Conservation (phyloP, 208 protist genomes). For the Trypanosoma cruzi region DNA sequence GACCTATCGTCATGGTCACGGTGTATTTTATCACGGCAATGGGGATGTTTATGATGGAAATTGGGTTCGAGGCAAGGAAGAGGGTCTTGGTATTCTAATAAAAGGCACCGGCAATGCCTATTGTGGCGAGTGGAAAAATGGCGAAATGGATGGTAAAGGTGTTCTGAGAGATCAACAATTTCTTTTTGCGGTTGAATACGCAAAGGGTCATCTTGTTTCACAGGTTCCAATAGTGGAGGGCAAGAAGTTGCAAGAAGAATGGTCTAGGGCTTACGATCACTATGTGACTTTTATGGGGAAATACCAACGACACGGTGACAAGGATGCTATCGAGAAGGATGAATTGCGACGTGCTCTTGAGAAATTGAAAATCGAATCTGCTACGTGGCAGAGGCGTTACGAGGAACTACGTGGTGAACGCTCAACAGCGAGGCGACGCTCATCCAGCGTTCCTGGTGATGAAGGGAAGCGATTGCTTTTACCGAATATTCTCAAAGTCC, state of each 20-base stretch:
- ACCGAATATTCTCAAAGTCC: not conserved
- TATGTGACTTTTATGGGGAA: conserved; percentile 23
- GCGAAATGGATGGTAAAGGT: conserved; percentile 69
- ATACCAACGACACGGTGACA: conserved; percentile 2
- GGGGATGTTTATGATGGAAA: conserved; percentile 67
- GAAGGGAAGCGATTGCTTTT: not conserved
- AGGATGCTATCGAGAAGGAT: not conserved
- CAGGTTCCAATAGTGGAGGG: conserved; percentile 31
- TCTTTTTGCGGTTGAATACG: conserved; percentile 53
- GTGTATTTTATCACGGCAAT: conserved; percentile 45
- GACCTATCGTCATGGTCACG: conserved; percentile 44
- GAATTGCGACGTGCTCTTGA: conserved; percentile 29
- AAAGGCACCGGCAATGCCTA: conserved; percentile 61
- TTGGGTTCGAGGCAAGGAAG: conserved; percentile 46
- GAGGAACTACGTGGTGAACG: conserved; percentile 26
- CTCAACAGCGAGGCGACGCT: not conserved
- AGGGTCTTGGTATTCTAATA: conserved; percentile 54
- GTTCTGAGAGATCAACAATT: conserved; percentile 47
- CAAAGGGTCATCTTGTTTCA: conserved; percentile 52
- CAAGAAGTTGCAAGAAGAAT: conserved; percentile 28
- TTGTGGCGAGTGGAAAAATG: conserved; percentile 65
- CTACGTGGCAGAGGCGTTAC: conserved; percentile 29
- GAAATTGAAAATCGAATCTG: conserved; percentile 30
- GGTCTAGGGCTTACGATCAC: conserved; percentile 24
- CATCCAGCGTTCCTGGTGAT: not conserved